Percentiles rank a stretch among this genome's conserved stretches.
phyloP scores from a whole-genome alignment of 495 filamentous ascomycete genomes.

The Penicillium goetzii region DNA sequence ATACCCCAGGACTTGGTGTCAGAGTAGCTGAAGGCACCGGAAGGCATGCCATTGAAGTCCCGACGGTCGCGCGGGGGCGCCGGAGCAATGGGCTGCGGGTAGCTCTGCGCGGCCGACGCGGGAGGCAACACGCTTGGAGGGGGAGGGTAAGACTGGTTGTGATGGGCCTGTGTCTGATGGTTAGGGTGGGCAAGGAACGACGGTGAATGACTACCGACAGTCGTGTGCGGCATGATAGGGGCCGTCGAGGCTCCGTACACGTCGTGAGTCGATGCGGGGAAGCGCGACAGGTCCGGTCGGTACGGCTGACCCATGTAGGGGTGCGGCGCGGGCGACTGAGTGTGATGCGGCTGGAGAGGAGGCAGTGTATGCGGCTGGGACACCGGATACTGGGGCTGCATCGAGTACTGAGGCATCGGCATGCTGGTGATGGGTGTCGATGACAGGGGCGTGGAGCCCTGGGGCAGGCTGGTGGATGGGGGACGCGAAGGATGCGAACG shows the following conservation, averaged over 20 bases:
- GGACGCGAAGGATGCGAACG: conserved; percentile 60
- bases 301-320: conserved; percentile 62
- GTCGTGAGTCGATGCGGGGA: conserved; percentile 64
- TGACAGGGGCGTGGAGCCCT: conserved; percentile 52
- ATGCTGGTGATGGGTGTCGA: conserved; percentile 51
- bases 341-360: conserved; percentile 66
- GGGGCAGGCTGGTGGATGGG: conserved; percentile 60
- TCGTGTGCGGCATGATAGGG: conserved; percentile 55
- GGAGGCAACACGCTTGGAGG: conserved; percentile 68
- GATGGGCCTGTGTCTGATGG: conserved; percentile 57
- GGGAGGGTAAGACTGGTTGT: conserved; percentile 60
- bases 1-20: conserved; percentile 51
- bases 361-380: conserved; percentile 70
- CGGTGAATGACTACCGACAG: conserved; percentile 62
- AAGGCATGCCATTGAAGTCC: conserved; percentile 62
- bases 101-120: conserved; percentile 64
- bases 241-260: conserved; percentile 55
- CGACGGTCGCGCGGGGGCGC: conserved; percentile 65
- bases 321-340: conserved; percentile 51
- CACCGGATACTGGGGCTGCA: conserved; percentile 61
- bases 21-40: conserved; percentile 58
- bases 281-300: conserved; percentile 66
- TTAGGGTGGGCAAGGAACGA: conserved; percentile 55
- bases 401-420: conserved; percentile 55
- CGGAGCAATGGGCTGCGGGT: conserved; percentile 73